Evolutionary conservation across 441 rosid genomes (phyloP), one percentile per base, ranked within the genome.

Genomic region (Populus hybrid): DNA sequence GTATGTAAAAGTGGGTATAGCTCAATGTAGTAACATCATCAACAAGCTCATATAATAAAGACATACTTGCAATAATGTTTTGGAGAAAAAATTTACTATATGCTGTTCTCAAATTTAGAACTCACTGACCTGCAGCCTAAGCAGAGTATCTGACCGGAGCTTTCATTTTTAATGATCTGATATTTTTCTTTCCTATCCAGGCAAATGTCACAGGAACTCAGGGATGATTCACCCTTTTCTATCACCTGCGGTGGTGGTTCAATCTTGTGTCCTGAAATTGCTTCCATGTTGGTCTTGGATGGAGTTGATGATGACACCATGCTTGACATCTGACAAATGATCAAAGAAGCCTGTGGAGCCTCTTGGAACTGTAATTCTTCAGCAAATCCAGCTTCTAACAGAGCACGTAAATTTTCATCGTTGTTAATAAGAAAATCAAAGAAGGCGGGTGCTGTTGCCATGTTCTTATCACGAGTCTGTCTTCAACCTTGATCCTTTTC

Each of bases 111-210:
- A 53, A 19, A 59, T 65, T 32, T 23, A 64, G 28, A 71, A 6
- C 42, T 32, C 30, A 76, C 79, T 59, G 38, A 76, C 75, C 75
- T 70, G 79, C 57, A 72, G 16, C 72, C 38, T 12, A 9, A 30
- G 72, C 76, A 78, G 38, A 71, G 2, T 46, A 66, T 10, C 36
- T 30, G 76, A 67, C 4, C 68, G 67, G 53, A 72, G 23, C 69
- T 18, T 12, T 46, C 72, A 66, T 16, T 72, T 14, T 64, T 64
- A 12, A 50, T 19, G 24, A 78, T 18, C 40, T 32, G 36, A 18
- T 50, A 67, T 14, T 53, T 7, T 53, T 72, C 68, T 24, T 30
- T 50, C 71, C 59, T 66, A 11, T 53, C 40, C 14, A 26, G 57
- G 72, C 72, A 78, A 23, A 72, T 18, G 9, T 50, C 67, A 53